Evolutionary conservation across 2,329 filamentous ascomycete species (phyloP).

Genomic region (Metarhizium sp.): DNA sequence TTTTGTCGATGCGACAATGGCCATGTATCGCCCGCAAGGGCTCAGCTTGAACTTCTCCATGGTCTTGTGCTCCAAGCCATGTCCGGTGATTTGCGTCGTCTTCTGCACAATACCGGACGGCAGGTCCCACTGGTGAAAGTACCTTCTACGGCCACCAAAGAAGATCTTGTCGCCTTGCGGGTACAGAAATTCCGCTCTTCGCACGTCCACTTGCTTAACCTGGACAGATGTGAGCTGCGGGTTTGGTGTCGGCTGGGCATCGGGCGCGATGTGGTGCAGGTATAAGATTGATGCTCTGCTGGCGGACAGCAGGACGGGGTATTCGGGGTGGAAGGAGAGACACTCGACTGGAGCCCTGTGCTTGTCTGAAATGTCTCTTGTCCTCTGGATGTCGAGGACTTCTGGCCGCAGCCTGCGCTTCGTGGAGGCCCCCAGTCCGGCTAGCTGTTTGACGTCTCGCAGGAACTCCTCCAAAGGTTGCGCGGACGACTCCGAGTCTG

Average conservation of each 20-base stretch:
- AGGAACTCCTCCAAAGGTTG: slow-evolving; percentile 74
- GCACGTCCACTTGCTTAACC: slow-evolving; percentile 73
- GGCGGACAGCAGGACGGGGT: slow-evolving; percentile 82
- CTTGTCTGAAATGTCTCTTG: slow-evolving; percentile 72
- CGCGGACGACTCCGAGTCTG: slow-evolving; percentile 52
- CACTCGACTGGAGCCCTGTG: slow-evolving; percentile 75
- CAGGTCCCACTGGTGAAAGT: slow-evolving; percentile 93
- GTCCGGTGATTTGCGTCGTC: slow-evolving; percentile 64
- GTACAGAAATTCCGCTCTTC: slow-evolving; percentile 70
- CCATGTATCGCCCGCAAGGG: slow-evolving; percentile 80
- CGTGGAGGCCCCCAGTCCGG: slow-evolving; percentile 41
- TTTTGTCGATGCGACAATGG: slow-evolving; percentile 65
- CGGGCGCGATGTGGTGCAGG: slow-evolving; percentile 78
- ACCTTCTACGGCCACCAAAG: slow-evolving; percentile 77
- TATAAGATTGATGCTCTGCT: slow-evolving; percentile 78
- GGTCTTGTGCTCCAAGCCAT: slow-evolving; percentile 70
- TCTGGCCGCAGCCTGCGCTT: slow-evolving; percentile 73
- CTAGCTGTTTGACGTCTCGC: slow-evolving; percentile 62
- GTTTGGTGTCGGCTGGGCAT: slow-evolving; percentile 68
- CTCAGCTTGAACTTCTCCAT: slow-evolving; percentile 90
- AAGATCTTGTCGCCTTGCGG: slow-evolving; percentile 70
- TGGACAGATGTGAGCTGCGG: slow-evolving; percentile 86
- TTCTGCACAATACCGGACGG: slow-evolving; percentile 74
- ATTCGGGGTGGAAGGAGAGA: slow-evolving; percentile 80
- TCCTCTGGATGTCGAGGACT: slow-evolving; percentile 80